A percentile compares a stretch with the other conserved stretches of the same genome.
Evolutionary conservation across 2,329 filamentous ascomycete genomes (phyloP).

Genomic region (Scytalidium lignicola): DNA sequence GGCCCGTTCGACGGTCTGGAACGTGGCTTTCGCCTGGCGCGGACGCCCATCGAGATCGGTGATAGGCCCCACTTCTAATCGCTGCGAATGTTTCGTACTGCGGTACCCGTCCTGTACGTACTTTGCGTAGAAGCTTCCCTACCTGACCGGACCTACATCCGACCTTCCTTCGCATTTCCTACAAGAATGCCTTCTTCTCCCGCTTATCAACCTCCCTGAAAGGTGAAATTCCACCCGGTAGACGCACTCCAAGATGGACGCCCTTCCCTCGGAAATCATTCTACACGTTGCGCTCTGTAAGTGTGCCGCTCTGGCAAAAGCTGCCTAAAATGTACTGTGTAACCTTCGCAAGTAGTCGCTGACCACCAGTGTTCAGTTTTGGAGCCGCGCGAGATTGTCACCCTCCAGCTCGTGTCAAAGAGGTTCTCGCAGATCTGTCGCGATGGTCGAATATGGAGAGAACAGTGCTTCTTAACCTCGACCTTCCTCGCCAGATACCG

Average conservation of each 20-base stretch:
- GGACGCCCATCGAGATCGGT: neutral
- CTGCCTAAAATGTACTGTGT: neutral
- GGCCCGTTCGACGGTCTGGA: neutral
- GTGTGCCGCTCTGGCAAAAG: constrained; percentile 1
- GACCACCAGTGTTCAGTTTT: constrained; percentile 45
- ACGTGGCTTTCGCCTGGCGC: neutral
- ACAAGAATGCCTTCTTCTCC: neutral
- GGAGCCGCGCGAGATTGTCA: constrained; percentile 58
- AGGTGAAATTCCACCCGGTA: neutral
- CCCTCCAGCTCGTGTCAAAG: constrained; percentile 64
- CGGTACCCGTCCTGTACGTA: neutral
- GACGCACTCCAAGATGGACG: constrained; percentile 11
- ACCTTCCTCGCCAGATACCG: constrained; percentile 58
- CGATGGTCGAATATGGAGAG: constrained; percentile 73
- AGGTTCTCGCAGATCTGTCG: constrained; percentile 62
- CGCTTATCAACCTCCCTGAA: neutral
- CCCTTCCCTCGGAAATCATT: constrained; percentile 25
- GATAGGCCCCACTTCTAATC: neutral
- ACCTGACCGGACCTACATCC: neutral
- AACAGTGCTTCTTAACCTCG: constrained; percentile 68
- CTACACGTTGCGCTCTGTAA: constrained; percentile 23
- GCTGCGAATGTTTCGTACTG: neutral
- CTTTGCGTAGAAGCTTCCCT: neutral
- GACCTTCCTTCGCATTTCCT: neutral
- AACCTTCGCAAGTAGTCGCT: neutral